Evolutionary conservation across 2,329 filamentous ascomycete species (phyloP), one percentile per base, ranked within the genome.

Genomic region (Escovopsis weberi): DNA sequence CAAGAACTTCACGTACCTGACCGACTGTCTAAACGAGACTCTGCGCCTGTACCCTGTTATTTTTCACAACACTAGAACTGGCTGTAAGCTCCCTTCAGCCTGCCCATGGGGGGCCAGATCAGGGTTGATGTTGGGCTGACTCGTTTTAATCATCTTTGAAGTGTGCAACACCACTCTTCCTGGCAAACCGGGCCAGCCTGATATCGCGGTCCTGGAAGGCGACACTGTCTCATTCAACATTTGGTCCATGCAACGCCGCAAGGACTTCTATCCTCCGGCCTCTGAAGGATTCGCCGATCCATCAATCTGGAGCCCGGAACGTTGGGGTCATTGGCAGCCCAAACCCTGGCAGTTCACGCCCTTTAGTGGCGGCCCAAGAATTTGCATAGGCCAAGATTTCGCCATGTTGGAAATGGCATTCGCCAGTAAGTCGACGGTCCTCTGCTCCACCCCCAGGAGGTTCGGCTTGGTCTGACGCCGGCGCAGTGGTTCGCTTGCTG

Each of bases 1-100:
- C 45, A 94, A 94, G 67, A 72, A 71, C 48, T 91, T 94, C 85
- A 82, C 82, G 52, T 94, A 88, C 59, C 72, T 93, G 42, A 68
- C 78, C 56, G 69, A 80, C 52, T 65, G 82, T 33, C 70, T 93
- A 52, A 81, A 85, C 61, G 85, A 93, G 64, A 83, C 78, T 0
- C 70, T 88, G 47, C 78, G 85, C 12, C 61, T 89, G 7, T 86
- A 89, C 59, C 85, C 85, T 1, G 73, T 77, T 6, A 82, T 91
- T 1, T 84, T 85, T 0, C 82, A 81, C 65, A 91, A 91, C 62
- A 73, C 85, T 41, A 79, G 86, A 12, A 40, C 41, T 23, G 49
- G 43, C 26, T 33, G 43, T 48, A 34, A 42, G 48, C 26, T 28
- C 26, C 26, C 9, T 28, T 9, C 26, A 28, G 26, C 26, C 26